Base-by-base conservation (phyloP, 768 basidiomycete genomes). In the Cystofilobasidium capitatum region DNA sequence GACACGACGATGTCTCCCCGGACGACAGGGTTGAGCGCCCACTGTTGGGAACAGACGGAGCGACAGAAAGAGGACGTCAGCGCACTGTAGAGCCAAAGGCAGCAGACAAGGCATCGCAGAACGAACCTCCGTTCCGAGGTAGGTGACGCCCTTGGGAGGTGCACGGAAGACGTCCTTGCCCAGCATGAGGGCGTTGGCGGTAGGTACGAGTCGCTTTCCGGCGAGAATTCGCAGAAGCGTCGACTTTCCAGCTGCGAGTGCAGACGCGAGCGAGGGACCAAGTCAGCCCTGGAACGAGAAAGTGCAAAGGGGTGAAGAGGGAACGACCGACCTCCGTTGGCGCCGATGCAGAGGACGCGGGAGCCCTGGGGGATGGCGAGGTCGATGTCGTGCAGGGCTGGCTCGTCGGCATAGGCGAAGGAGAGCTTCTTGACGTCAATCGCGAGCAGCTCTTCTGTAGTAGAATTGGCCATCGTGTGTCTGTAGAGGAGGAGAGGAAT, bases 1-100 rank as follows among this genome's bases (percentile, higher is more conserved):
- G 88, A 85, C 3, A 99, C 96, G 37, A 86, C 80, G 70, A 98
- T 93, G 76, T 98, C 96, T 12, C 88, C 81, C 37, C 93, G 83
- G 16, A 98, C 93, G 66, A 97, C 94, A 0, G 93, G 91, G 77
- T 99, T 98, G 85, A 89, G 89, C 0, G 92, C 92, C 89, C 89
- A 89, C 74, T n/a, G n/a, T n/a, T n/a, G 70, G 26, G 37, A 54
- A 17, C 31, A 31, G 55, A 51, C 36, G 31, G 69, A 49, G 58
- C 37, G 61, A 54, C 22, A 7, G 35, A 39, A 1, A 65, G 20
- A 17, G 16, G 36, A 62, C 20, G n/a, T n/a, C n/a, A n/a, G n/a
- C n/a, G n/a, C n/a, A 24, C 66, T 45, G 6, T 22, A 14, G 39
- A n/a, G 40, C 9, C 6, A n/a, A 8, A 45, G 12, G 20, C n/a